Evolutionary conservation across 2,329 filamentous ascomycete species (phyloP).

Genomic region (Cordyceps pruinosa): DNA sequence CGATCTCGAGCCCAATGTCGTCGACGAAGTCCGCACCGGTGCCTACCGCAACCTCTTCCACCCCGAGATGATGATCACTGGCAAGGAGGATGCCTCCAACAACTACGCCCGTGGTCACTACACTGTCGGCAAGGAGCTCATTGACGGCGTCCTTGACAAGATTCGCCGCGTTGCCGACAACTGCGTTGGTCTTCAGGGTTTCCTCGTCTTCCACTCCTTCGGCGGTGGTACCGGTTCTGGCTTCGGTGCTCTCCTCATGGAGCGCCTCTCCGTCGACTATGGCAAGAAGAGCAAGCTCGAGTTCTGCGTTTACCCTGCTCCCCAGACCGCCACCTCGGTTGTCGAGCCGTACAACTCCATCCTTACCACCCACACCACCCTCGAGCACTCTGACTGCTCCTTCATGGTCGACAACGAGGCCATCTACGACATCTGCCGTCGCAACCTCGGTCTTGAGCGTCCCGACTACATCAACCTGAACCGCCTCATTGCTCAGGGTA

Average conservation of each 20-base stretch:
- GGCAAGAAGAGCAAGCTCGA: constrained; percentile 99
- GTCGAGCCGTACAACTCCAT: constrained; percentile 99
- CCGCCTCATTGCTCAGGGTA: constrained; percentile 94
- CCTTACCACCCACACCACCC: constrained; percentile 95
- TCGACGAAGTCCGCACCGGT: constrained; percentile 98
- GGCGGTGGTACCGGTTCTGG: constrained; percentile 98
- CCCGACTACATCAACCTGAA: constrained; percentile 99
- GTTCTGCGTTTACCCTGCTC: constrained; percentile 98
- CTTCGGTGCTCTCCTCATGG: constrained; percentile 97
- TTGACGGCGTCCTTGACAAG: constrained; percentile 96
- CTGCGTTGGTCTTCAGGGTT: constrained; percentile 96
- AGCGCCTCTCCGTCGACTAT: constrained; percentile 97
- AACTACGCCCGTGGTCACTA: constrained; percentile 99
- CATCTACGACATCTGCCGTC: constrained; percentile 98
- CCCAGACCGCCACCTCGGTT: constrained; percentile 92
- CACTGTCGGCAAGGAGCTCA: constrained; percentile 98
- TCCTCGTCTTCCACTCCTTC: constrained; percentile 99
- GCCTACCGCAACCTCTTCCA: constrained; percentile 96
- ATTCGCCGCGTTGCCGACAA: constrained; percentile 95
- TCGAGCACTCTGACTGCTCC: constrained; percentile 98
- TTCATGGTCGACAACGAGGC: constrained; percentile 99
- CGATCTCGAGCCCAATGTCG: constrained; percentile 98
- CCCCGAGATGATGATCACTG: constrained; percentile 98
- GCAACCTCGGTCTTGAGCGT: constrained; percentile 93
- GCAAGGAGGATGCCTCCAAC: constrained; percentile 99